Evolutionary conservation across 1,284 basidiomycete species (phyloP).

Genomic region (Pseudozyma sp.): DNA sequence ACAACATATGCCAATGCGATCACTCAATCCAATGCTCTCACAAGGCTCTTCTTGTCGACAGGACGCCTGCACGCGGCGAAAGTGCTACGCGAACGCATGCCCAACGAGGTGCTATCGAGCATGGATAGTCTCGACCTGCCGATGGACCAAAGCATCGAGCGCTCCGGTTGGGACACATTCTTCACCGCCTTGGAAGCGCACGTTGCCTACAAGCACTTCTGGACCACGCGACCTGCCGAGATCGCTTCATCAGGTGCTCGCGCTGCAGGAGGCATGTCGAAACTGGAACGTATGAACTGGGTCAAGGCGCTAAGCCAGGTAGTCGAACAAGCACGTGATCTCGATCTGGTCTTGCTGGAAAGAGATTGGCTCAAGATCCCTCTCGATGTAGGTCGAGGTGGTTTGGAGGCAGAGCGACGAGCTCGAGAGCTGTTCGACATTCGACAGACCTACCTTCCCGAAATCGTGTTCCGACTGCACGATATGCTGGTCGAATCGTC

Average conservation of each 20-base stretch:
- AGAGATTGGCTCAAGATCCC: constrained; percentile 72
- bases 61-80: constrained; percentile 64
- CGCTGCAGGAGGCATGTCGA: constrained; percentile 32
- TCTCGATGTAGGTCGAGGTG: constrained; percentile 28
- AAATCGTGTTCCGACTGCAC: constrained; percentile 88
- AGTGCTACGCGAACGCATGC: constrained; percentile 57
- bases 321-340: constrained; percentile 69
- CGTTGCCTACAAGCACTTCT: constrained; percentile 56
- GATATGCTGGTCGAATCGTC: constrained; percentile 78
- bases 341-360: constrained; percentile 70
- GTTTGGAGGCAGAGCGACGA: constrained; percentile 73
- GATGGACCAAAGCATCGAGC: constrained; percentile 57
- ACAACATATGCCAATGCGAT: constrained; percentile 64
- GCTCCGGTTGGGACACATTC: constrained; percentile 62
- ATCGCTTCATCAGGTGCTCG: constrained; percentile 8
- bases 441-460: constrained; percentile 88
- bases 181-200: constrained; percentile 61
- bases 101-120: constrained; percentile 50
- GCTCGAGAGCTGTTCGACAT: constrained; percentile 80
- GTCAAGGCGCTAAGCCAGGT: constrained; percentile 49
- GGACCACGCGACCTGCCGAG: constrained; percentile 42
- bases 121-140: constrained; percentile 31
- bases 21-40: constrained; percentile 61
- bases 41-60: constrained; percentile 57
- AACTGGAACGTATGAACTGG: constrained; percentile 54